Percentiles rank a stretch among this genome's conserved stretches.
phyloP scores from a whole-genome alignment of 2,329 filamentous ascomycete genomes.

The Cordyceps pruinosa region DNA sequence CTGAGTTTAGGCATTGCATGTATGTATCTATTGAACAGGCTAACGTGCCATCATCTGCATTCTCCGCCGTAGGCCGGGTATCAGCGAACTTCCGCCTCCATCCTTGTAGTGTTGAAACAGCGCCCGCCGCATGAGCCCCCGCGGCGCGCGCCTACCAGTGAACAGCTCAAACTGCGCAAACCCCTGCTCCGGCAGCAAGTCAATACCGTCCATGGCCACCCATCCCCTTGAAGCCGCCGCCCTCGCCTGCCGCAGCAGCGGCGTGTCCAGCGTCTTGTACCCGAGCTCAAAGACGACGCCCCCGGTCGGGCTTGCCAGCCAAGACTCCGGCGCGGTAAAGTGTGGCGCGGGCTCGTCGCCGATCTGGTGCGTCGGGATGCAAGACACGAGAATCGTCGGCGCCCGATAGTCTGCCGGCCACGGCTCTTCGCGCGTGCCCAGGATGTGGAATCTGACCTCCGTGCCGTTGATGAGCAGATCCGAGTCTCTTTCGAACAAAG shows the following conservation, averaged over 20 bases:
- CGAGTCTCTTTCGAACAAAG: constrained; percentile 41
- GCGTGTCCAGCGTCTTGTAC: constrained; percentile 67
- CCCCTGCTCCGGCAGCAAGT: constrained; percentile 70
- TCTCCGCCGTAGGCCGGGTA: constrained; percentile 33
- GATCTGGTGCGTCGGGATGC: constrained; percentile 65
- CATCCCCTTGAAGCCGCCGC: constrained; percentile 54
- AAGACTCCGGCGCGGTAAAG: constrained; percentile 61
- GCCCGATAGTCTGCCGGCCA: constrained; percentile 59
- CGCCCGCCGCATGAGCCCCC: constrained; percentile 62
- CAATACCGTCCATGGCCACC: constrained; percentile 70
- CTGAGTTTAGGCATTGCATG: no score
- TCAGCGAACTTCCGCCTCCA: constrained; percentile 33
- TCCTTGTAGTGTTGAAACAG: constrained; percentile 43
- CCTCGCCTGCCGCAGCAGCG: constrained; percentile 61
- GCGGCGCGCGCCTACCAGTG: constrained; percentile 49
- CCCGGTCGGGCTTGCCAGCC: constrained; percentile 66
- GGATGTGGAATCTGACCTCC: constrained; percentile 47
- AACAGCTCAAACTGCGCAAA: constrained; percentile 79
- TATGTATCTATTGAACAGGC: background rate
- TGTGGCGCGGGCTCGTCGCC: constrained; percentile 58
- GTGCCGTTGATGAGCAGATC: constrained; percentile 36
- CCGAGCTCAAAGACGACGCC: constrained; percentile 70
- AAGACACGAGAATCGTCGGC: constrained; percentile 70
- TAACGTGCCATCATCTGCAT: constrained; percentile 34
- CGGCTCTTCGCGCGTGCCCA: constrained; percentile 49